Conservation (phyloP, 106 monocot species). For the Phalaenopsis equestris region DNA sequence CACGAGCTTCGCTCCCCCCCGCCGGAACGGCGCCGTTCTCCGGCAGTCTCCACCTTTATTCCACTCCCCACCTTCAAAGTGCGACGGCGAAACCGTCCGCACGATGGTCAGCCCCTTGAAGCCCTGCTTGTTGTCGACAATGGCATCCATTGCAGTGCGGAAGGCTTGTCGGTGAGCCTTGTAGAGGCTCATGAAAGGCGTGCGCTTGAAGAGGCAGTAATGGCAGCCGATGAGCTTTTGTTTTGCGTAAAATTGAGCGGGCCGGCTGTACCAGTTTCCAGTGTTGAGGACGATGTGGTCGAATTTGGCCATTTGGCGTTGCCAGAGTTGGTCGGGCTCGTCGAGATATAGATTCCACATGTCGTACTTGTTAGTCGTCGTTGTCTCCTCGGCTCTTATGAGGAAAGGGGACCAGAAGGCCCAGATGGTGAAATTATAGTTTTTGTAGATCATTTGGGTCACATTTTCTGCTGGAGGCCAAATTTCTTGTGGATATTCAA, state of each 20-base stretch:
- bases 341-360: slow-evolving; percentile 42
- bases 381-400: slow-evolving; percentile 13
- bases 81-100: slow-evolving; percentile 34
- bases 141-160: slow-evolving; percentile 26
- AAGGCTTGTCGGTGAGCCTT: slow-evolving; percentile 31
- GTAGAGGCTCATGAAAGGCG: slow-evolving; percentile 16
- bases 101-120: slow-evolving; percentile 21
- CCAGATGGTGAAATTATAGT: slow-evolving; percentile 39
- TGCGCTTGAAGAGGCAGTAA: slow-evolving; percentile 13
- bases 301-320: slow-evolving; percentile 8
- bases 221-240: slow-evolving; percentile 26
- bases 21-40: slow-evolving; percentile 25
- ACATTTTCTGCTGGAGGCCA: slow-evolving; percentile 16
- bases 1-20: slow-evolving; percentile 14
- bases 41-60: slow-evolving; percentile 42
- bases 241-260: slow-evolving; percentile 27
- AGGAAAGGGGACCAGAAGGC: slow-evolving; percentile 58
- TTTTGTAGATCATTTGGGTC: slow-evolving; percentile 28
- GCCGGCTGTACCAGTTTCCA: slow-evolving; percentile 56
- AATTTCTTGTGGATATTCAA: slow-evolving; percentile 31
- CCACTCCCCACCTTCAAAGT: slow-evolving; percentile 47
- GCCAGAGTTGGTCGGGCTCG: slow-evolving; percentile 28
- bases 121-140: background rate
- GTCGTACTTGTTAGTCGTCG: background rate
- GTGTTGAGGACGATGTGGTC: slow-evolving; percentile 40